These are phyloP conservation scores for Petunia hybrid DNA, from an alignment of 305 asterid species.

Conservation along the genomic window DNA sequence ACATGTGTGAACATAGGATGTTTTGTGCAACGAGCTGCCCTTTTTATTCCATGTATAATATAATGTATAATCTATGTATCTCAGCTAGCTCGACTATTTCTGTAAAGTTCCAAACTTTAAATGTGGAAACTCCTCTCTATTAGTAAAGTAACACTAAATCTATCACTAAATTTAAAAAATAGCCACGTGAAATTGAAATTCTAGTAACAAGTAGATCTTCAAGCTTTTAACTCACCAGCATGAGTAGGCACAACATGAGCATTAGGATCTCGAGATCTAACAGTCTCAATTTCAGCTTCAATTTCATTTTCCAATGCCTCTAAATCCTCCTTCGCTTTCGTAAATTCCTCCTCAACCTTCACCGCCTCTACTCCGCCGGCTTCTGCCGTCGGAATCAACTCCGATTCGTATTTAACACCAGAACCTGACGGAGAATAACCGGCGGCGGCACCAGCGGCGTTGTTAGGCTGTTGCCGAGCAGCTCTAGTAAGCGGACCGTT, in stretches of 20 bases:
- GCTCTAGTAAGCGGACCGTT: conserved; percentile 96
- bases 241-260: conserved; percentile 90
- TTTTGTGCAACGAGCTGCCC: too few relatives aligned
- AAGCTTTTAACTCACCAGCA: conserved; percentile 66
- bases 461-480: conserved; percentile 73
- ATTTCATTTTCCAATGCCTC: conserved; percentile 84
- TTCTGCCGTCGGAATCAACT: conserved; percentile 41
- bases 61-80: too few relatives aligned
- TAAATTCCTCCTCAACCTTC: conserved; percentile 58
- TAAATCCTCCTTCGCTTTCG: conserved; percentile 64
- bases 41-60: too few relatives aligned
- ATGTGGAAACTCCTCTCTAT: not conserved
- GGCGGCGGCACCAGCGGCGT: conserved; percentile 38
- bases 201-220: conserved; percentile 5
- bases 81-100: not conserved
- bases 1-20: too few relatives aligned
- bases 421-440: conserved; percentile 34
- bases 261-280: conserved; percentile 66
- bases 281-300: conserved; percentile 69
- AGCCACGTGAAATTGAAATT: conserved; percentile 13
- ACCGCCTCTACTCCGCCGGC: conserved; percentile 40
- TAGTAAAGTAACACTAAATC: conserved; percentile 12
- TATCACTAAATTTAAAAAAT: not conserved
- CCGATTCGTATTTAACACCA: conserved; percentile 39
- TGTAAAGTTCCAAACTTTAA: not conserved